Base-by-base conservation (phyloP, 2,329 filamentous ascomycete species). In the Davidsoniella neocaledoniae region DNA sequence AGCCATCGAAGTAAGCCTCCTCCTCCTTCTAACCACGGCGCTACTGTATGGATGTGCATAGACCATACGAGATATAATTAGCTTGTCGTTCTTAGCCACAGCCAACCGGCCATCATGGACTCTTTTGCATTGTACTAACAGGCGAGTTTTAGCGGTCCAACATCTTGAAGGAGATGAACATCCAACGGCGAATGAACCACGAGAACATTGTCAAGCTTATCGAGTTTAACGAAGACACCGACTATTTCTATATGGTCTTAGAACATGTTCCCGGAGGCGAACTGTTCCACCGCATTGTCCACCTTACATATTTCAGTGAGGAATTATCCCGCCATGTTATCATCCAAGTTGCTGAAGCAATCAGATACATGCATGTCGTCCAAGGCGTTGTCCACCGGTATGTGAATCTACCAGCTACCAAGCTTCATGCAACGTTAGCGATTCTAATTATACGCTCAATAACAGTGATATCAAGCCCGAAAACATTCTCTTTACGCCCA, bases 281-380 rank as follows among this genome's bases (percentile, higher is more conserved):
- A 67, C 72, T 98, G 9, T 98, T 98, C 72, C 91, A 98, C 64
- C 90, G 96, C 63, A 96, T 98, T 58, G 91, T 98, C 47, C 83
- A 90, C 57, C 77, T 98, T 62, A 98, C 91, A 12, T 98, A 96
- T 64, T 98, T 98, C 63, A 96, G 90, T 68, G 91, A 98, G 64
- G 82, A 95, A 45, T 72, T 98, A 1, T 93, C 88, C 48, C 76
- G 91, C 56, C 91, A 96, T 63, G 90, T 96, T 59, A 98, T 98
- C 58, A 70, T 80, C 3, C 90, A 96, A 62, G 91, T 98, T 14
- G 91, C 91, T n/a, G 79, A 93, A 58, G 90, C 91, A 12, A 71
- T 98, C 4, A 53, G 90, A 60, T 96, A 96, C 62, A 66, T 98
- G 53, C 91, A 98, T 58, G 91, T 96, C 61, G 86, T 91, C 58